A percentile compares a stretch with the other conserved stretches of the same genome.
Evolutionary conservation across 176 grass and related monocot genomes (phyloP).

Genomic region (Triticum turgidum): DNA sequence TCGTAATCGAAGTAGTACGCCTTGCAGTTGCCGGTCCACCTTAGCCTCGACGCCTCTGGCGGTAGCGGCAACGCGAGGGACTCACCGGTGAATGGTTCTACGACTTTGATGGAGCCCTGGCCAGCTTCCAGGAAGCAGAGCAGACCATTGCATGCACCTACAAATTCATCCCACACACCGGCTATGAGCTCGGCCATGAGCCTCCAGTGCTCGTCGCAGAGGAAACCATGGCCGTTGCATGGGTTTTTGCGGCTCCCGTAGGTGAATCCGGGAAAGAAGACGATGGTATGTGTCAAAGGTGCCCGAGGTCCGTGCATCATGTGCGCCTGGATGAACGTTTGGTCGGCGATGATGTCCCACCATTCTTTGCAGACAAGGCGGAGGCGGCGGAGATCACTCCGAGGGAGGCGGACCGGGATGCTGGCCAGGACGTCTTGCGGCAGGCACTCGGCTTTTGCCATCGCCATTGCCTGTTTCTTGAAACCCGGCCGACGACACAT

Average conservation of each 20-base stretch:
- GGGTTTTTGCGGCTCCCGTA: not conserved
- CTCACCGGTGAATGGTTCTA: not conserved
- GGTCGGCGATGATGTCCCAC: not conserved
- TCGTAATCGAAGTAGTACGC: too few species aligned
- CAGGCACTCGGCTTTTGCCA: not conserved
- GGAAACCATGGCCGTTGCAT: not conserved
- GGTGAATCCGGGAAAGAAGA: not conserved
- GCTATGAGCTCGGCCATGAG: not conserved
- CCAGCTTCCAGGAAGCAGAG: not conserved
- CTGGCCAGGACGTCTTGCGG: not conserved
- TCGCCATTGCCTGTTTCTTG: not conserved
- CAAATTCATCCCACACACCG: not conserved
- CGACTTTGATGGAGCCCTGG: not conserved
- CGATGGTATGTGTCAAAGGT: not conserved
- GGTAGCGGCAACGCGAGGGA: too few species aligned
- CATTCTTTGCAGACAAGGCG: not conserved
- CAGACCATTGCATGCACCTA: not conserved
- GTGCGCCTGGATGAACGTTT: not conserved
- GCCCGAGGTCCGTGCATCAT: too few species aligned
- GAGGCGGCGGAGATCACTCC: not conserved
- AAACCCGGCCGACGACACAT: not conserved
- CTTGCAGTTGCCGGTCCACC: too few species aligned
- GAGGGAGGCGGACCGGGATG: not conserved
- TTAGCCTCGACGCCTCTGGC: too few species aligned
- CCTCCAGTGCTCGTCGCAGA: not conserved